These are phyloP conservation scores for Hyaloraphidium curvatum DNA, from an alignment of 192 early-diverging fungal species.

Conservation along the genomic window DNA sequence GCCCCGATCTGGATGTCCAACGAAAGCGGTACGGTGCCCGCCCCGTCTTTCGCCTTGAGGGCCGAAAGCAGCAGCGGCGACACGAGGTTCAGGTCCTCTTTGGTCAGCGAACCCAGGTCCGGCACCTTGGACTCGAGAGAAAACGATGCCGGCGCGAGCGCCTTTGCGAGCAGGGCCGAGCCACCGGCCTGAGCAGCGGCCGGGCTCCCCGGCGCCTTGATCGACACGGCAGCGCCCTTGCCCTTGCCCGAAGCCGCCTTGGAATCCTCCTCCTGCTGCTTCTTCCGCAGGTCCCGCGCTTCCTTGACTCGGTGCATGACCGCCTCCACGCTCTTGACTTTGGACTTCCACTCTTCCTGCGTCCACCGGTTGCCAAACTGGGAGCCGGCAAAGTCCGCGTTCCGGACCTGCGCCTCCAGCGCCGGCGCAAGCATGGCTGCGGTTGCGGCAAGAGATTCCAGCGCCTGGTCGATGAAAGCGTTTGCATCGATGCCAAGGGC, in stretches of 20 bases:
- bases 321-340: neutral
- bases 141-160: neutral
- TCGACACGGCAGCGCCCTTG: neutral
- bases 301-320: neutral
- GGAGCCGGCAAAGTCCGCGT: neutral
- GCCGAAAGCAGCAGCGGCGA: too few species aligned
- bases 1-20: too few species aligned
- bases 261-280: neutral
- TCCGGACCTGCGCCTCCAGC: neutral
- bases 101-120: neutral
- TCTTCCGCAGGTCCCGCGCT: neutral
- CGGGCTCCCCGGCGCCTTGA: neutral
- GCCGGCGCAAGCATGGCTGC: constrained; percentile 3
- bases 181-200: neutral
- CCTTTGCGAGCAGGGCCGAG: neutral
- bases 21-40: too few species aligned
- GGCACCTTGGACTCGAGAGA: neutral
- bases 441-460: constrained; percentile 1
- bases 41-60: too few species aligned
- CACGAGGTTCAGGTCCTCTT: neutral
- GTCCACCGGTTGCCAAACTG: neutral
- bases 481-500: constrained; percentile 1
- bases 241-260: neutral
- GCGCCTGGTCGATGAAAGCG: neutral
- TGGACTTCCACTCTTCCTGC: neutral